Evolutionary conservation across 1,139 yeast species (phyloP).

Genomic region (Magnusiomyces sp.): DNA sequence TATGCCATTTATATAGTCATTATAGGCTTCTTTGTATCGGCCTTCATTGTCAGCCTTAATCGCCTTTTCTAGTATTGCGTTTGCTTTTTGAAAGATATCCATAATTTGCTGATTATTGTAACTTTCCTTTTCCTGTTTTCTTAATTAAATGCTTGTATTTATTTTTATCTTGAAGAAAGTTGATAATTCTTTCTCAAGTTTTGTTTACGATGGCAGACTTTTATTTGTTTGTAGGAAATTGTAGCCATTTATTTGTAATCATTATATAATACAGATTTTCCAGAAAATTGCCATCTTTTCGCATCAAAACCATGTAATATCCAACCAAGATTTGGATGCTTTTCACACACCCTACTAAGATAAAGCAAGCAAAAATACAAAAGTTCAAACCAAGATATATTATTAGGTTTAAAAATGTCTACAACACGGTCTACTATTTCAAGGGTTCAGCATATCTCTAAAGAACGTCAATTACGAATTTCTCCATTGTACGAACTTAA

Average conservation of each 20-base stretch:
- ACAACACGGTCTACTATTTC: too few species aligned
- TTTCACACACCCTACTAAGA: too few species aligned
- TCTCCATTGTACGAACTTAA: conserved; percentile 11
- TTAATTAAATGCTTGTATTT: background rate
- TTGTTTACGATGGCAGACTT: background rate
- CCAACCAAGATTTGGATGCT: too few species aligned
- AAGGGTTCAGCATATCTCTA: background rate
- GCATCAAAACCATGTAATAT: background rate
- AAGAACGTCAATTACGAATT: conserved; percentile 11
- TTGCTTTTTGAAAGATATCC: conserved; percentile 87
- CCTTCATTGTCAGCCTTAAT: conserved; percentile 92
- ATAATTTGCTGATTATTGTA: conserved; percentile 41
- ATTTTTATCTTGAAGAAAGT: background rate
- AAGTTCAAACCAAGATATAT: too few species aligned
- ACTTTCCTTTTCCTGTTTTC: background rate
- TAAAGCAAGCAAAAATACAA: too few species aligned
- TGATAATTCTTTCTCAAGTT: too few species aligned
- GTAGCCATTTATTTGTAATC: background rate
- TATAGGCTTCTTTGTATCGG: conserved; percentile 88
- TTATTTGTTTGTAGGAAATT: background rate
- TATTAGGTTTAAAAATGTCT: too few species aligned
- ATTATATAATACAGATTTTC: background rate
- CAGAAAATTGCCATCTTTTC: too few species aligned
- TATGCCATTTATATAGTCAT: conserved; percentile 82
- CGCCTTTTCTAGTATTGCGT: conserved; percentile 87